Conservation (phyloP, 257 asterid genomes). For the Mentha longifolia region DNA sequence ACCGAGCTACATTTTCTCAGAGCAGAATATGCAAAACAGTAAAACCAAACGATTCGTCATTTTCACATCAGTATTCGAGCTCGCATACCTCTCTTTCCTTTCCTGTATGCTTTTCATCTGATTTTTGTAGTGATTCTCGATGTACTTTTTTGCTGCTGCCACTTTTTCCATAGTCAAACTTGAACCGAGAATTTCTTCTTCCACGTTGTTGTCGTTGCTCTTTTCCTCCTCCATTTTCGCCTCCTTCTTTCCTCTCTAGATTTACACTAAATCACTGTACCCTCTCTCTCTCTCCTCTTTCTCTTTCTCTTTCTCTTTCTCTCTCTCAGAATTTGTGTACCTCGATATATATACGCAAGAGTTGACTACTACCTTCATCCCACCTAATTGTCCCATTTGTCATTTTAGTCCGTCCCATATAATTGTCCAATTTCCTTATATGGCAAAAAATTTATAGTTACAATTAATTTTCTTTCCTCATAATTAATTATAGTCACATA, state of each 20-base stretch:
- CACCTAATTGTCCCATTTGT: too few species aligned
- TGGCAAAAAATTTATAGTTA: too few species aligned
- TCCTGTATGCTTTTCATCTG: conserved; percentile 97
- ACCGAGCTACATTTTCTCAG: conserved; percentile 30
- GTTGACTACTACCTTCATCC: too few species aligned
- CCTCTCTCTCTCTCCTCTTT: too few species aligned
- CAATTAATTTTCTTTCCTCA: too few species aligned
- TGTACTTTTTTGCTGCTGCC: conserved; percentile 97
- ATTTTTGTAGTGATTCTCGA: conserved; percentile 95
- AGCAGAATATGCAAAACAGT: conserved; percentile 15
- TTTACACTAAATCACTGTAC: conserved; percentile 19
- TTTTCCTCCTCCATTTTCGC: conserved; percentile 51
- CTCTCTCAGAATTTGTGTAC: conserved; percentile 22
- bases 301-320: too few species aligned
- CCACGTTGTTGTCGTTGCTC: conserved; percentile 33
- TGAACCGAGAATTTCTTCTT: conserved; percentile 83
- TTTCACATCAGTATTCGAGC: conserved; percentile 5
- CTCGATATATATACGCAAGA: conserved; percentile 13
- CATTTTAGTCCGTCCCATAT: too few species aligned
- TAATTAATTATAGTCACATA: too few species aligned
- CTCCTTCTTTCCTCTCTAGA: conserved; percentile 27
- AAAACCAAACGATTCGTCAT: conserved; percentile 18
- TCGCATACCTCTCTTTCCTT: conserved; percentile 77
- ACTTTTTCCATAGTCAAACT: conserved; percentile 97
- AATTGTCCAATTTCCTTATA: too few species aligned